phyloP scores from a whole-genome alignment of 2,329 filamentous ascomycete species.

The Penicillium expansum region DNA sequence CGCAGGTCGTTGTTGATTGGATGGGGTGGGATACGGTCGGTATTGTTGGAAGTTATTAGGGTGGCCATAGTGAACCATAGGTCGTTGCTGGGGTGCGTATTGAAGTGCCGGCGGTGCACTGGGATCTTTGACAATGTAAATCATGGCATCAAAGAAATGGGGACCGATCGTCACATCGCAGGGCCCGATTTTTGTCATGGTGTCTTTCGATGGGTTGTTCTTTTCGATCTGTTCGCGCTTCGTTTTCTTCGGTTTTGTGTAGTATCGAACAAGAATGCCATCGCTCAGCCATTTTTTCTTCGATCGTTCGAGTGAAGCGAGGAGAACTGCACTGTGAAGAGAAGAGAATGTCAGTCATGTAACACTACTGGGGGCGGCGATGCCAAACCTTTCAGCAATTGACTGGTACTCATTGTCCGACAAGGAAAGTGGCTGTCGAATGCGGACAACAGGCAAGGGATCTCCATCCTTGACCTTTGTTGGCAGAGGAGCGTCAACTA shows the following conservation, averaged over 20 bases:
- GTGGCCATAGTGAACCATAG: conserved; percentile 44
- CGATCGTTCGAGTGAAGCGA: conserved; percentile 58
- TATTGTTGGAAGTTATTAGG: conserved; percentile 43
- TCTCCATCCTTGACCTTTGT: conserved; percentile 53
- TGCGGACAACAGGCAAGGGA: conserved; percentile 53
- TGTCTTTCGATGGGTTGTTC: conserved; percentile 51
- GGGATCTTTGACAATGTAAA: conserved; percentile 55
- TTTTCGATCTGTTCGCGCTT: conserved; percentile 50
- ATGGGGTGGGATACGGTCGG: conserved; percentile 37
- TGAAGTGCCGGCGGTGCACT: conserved; percentile 39
- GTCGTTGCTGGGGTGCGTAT: conserved; percentile 40
- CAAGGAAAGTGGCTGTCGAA: conserved; percentile 50
- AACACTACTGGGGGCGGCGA: background rate
- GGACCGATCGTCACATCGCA: conserved; percentile 62
- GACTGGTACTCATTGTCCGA: conserved; percentile 57
- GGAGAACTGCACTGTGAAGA: conserved; percentile 52
- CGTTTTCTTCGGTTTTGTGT: conserved; percentile 57
- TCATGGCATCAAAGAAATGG: conserved; percentile 59
- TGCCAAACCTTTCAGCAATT: conserved; percentile 54
- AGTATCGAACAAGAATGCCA: conserved; percentile 57
- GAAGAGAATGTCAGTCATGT: conserved; percentile 17
- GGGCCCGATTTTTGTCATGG: conserved; percentile 55
- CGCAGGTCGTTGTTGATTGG: conserved; percentile 29
- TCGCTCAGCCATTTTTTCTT: conserved; percentile 57
- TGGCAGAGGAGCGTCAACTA: conserved; percentile 47